phyloP scores from a whole-genome alignment of 768 basidiomycete species.

The Pleurotus salmoneostramineus region DNA sequence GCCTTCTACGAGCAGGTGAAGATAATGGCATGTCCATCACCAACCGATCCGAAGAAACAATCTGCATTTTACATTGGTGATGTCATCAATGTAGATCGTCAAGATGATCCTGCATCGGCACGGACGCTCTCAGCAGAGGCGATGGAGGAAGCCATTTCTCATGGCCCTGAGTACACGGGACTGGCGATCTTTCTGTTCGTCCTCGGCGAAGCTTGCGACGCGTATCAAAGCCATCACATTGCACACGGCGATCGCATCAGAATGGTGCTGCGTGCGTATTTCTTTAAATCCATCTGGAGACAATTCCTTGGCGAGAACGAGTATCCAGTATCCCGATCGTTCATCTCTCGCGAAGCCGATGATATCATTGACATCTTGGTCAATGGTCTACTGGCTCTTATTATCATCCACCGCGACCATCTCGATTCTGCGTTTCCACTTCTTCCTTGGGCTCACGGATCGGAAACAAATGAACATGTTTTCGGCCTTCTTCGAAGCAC shows the following conservation, averaged over 20 bases:
- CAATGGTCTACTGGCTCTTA: not conserved
- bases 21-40: conserved; percentile 8
- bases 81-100: conserved; percentile 26
- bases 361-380: not conserved
- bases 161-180: conserved; percentile 14
- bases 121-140: conserved; percentile 25
- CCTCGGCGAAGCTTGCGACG: conserved; percentile 21
- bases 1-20: conserved; percentile 16
- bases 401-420: not conserved
- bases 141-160: conserved; percentile 14
- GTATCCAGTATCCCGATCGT: not conserved
- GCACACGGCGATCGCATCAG: conserved; percentile 14
- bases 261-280: conserved; percentile 12
- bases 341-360: not conserved
- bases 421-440: conserved; percentile 7
- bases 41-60: too few species aligned
- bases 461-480: conserved; percentile 18
- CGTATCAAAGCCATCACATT: conserved; percentile 22
- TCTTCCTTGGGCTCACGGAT: conserved; percentile 22
- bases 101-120: conserved; percentile 31
- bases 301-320: not conserved
- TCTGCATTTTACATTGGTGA: conserved; percentile 25
- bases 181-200: conserved; percentile 25
- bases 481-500: conserved; percentile 13
- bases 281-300: not conserved